A percentile compares a stretch with the other conserved stretches of the same genome.
phyloP scores from a whole-genome alignment of 331 rosid genomes.

The Pyracantha coccinea region DNA sequence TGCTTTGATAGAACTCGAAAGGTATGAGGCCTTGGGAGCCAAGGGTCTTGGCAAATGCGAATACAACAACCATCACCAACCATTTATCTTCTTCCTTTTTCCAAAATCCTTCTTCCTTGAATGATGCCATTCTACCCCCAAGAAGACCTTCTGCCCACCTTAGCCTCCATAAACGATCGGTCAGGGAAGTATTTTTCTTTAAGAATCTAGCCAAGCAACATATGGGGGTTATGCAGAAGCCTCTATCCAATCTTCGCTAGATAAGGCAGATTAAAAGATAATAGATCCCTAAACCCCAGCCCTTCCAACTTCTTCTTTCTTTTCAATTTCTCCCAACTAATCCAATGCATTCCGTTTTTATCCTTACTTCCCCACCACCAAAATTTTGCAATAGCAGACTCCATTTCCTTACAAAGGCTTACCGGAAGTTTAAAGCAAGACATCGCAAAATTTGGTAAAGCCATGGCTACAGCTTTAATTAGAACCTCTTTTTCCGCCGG shows the following conservation, averaged over 20 bases:
- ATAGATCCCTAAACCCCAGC: not conserved
- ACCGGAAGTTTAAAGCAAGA: not conserved
- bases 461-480: not conserved
- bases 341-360: too few relatives aligned
- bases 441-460: not conserved
- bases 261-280: not conserved
- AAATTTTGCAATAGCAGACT: too few relatives aligned
- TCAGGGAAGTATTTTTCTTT: not conserved
- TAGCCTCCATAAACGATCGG: not conserved
- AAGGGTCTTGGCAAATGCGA: too few relatives aligned
- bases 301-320: too few relatives aligned
- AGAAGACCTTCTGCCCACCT: not conserved
- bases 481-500: not conserved
- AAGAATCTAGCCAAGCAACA: fast-evolving
- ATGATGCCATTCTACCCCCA: not conserved
- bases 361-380: too few relatives aligned
- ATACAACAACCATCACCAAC: too few relatives aligned
- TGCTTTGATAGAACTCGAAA: too few relatives aligned
- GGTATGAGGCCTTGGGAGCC: too few relatives aligned
- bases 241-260: not conserved
- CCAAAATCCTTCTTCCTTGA: not conserved
- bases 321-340: too few relatives aligned
- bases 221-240: not conserved
- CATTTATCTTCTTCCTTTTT: too few relatives aligned
- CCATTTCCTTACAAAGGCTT: too few relatives aligned